Percentiles rank a stretch among this genome's conserved stretches.
Conservation (phyloP, 345 rosid species). For the Populus nigra region DNA sequence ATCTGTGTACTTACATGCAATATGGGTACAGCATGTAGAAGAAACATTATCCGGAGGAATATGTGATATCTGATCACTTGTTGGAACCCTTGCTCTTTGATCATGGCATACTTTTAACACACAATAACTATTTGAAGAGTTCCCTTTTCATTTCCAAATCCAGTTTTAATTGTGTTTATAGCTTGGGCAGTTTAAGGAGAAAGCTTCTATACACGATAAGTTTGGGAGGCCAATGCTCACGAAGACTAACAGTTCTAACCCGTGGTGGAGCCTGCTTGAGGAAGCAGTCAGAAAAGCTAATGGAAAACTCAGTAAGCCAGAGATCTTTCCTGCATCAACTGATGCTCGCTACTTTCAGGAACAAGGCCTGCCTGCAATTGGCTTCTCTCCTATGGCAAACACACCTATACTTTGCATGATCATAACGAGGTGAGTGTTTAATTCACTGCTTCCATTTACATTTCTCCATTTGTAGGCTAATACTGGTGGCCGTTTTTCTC, state of each 20-base stretch:
- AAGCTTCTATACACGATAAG: constrained; percentile 32
- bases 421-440: constrained; percentile 70
- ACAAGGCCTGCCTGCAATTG: constrained; percentile 73
- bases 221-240: constrained; percentile 60
- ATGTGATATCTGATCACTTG: not conserved
- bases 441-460: not conserved
- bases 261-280: constrained; percentile 85
- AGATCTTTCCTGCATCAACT: constrained; percentile 88
- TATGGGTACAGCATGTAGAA: not conserved
- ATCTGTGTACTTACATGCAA: not conserved
- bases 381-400: constrained; percentile 90
- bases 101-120: not conserved
- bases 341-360: constrained; percentile 75
- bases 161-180: constrained; percentile 23
- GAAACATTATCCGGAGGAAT: not conserved
- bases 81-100: not conserved
- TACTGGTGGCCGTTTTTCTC: not conserved
- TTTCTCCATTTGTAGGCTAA: not conserved
- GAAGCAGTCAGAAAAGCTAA: constrained; percentile 70
- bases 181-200: constrained; percentile 83
- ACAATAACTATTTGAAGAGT: not conserved
- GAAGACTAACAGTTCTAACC: constrained; percentile 64
- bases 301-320: constrained; percentile 67
- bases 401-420: constrained; percentile 85
- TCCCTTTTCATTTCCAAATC: not conserved